Conservation (phyloP, 1,284 basidiomycete genomes). For the Schizophyllum commune region DNA sequence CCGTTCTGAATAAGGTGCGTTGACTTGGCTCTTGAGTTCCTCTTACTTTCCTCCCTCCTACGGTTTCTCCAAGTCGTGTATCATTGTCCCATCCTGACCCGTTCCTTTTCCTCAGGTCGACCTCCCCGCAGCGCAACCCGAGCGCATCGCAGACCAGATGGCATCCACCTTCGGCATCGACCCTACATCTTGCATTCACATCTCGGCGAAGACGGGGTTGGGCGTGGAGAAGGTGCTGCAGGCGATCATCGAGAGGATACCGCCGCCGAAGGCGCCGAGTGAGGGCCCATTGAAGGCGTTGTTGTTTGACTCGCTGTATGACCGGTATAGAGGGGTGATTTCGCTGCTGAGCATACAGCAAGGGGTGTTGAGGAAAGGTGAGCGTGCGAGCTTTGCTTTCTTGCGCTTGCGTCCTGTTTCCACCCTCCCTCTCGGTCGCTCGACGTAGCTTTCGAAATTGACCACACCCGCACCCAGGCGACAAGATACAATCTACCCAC, state of each 20-base stretch:
- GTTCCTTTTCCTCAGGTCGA: slow-evolving; percentile 73
- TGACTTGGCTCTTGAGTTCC: neutral
- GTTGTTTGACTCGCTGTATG: slow-evolving; percentile 94
- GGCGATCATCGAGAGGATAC: slow-evolving; percentile 79
- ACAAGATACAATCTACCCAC: slow-evolving; percentile 82
- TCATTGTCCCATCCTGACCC: no score
- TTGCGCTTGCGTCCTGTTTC: neutral
- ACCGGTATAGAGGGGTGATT: slow-evolving; percentile 94
- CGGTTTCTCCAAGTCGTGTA: no score
- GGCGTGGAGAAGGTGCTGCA: slow-evolving; percentile 73
- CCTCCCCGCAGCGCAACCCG: slow-evolving; percentile 79
- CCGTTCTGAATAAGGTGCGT: slow-evolving; percentile 88
- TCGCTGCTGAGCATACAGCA: slow-evolving; percentile 80
- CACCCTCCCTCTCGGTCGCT: neutral
- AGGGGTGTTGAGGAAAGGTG: slow-evolving; percentile 60
- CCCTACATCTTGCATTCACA: slow-evolving; percentile 62
- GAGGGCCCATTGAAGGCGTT: slow-evolving; percentile 72
- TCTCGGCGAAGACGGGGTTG: slow-evolving; percentile 90
- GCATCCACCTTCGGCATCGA: slow-evolving; percentile 75
- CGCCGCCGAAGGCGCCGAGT: slow-evolving; percentile 45
- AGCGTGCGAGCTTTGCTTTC: neutral
- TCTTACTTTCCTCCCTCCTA: no score
- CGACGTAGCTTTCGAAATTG: no score
- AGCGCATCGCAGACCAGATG: slow-evolving; percentile 75
- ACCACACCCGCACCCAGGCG: slow-evolving; percentile 42